A percentile compares a stretch with the other conserved stretches of the same genome.
phyloP scores from a whole-genome alignment of 1,139 yeast genomes.

The Geotrichum europaeum region DNA sequence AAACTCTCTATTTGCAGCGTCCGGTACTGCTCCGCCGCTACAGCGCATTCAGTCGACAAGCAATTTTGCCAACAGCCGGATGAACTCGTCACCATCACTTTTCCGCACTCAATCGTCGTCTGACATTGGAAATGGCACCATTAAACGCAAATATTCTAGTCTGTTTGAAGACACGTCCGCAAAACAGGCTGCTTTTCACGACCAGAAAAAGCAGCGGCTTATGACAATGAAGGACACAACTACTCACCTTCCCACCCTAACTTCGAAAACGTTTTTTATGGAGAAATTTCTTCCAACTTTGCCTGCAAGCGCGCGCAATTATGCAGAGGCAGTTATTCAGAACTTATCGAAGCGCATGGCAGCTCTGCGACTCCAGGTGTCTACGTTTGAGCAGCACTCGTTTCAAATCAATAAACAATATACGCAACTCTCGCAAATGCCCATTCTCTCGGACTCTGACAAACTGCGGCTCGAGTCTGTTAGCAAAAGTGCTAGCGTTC shows the following conservation, averaged over 20 bases:
- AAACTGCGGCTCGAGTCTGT: background rate
- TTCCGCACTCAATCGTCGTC: constrained; percentile 13
- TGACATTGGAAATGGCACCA: background rate
- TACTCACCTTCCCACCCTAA: background rate
- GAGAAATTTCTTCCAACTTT: background rate
- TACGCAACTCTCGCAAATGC: background rate
- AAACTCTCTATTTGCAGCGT: background rate
- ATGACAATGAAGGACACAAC: background rate
- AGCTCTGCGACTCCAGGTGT: background rate
- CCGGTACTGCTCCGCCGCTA: background rate
- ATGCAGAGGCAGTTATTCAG: background rate
- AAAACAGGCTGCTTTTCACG: background rate
- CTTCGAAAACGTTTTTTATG: background rate
- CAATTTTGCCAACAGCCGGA: background rate
- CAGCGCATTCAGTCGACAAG: background rate
- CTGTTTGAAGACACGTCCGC: constrained; percentile 1
- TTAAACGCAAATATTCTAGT: constrained; percentile 10
- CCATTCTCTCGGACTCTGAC: background rate
- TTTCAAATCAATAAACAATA: background rate
- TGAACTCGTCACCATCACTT: background rate
- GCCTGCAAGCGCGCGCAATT: background rate
- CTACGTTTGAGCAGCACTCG: constrained; percentile 4
- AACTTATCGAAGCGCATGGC: background rate
- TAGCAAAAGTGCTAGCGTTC: background rate
- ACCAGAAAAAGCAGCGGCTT: background rate